phyloP scores from a whole-genome alignment of 192 early-diverging fungal genomes.

The Coemansia biformis region DNA sequence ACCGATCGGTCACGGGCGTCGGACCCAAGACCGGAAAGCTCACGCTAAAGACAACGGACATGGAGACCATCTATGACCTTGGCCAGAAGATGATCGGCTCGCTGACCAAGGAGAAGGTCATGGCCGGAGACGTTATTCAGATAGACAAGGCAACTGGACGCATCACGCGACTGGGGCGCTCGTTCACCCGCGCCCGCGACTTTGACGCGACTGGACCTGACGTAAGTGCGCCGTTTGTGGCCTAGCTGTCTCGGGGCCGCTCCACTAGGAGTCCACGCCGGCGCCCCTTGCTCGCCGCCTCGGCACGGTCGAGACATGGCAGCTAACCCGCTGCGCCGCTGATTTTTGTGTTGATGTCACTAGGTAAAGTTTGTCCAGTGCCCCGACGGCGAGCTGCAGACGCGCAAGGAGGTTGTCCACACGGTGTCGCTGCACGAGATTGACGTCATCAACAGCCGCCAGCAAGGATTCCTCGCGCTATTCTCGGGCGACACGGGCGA shows the following conservation, averaged over 20 bases:
- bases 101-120: constrained; percentile 95
- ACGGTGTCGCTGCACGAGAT: constrained; percentile 98
- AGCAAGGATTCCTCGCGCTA: constrained; percentile 94
- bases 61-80: constrained; percentile 99
- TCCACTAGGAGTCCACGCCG: no score
- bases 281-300: no score
- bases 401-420: constrained; percentile 94
- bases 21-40: constrained; percentile 94
- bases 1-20: constrained; percentile 85
- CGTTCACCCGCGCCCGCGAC: constrained; percentile 92
- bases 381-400: constrained; percentile 97
- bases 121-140: constrained; percentile 93
- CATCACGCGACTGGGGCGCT: constrained; percentile 92
- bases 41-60: constrained; percentile 98
- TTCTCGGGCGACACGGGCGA: constrained; percentile 98
- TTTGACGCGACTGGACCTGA: constrained; percentile 98
- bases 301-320: no score
- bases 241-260: no score
- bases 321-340: no score
- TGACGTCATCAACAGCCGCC: constrained; percentile 96
- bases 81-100: constrained; percentile 99
- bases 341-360: no score
- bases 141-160: constrained; percentile 98
- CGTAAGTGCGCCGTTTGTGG: no score
- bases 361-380: constrained; percentile 90